Base-by-base conservation (phyloP, 306 rosid species). In the Vigna radiata region DNA sequence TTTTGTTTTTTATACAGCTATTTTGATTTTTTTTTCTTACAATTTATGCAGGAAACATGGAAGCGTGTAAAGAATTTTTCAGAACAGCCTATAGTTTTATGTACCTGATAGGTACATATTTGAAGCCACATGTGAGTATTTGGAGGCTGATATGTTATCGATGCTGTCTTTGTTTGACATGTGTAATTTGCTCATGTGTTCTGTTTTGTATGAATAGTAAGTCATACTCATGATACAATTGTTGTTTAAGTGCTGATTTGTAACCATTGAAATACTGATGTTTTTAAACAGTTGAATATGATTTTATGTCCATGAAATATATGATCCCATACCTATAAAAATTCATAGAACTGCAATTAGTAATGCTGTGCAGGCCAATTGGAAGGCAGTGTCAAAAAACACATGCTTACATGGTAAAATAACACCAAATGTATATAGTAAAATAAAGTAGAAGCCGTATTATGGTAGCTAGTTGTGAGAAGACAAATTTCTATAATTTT, bases 41-140 rank as follows among this genome's bases (percentile, higher is more conserved):
- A 72, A 68, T 78, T 50, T 81, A 23, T 86, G 88, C 90, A 90
- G 97, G 93, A 83, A 85, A 84, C 54, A 56, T 88, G 41, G 97
- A 89, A n/a, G 89, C 85, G 8, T 88, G 93, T 68, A 92, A 95
- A 76, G 86, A 86, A 36, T 88, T 92, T 84, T 89, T 82, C 60
- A 83, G 89, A 52, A 77, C 89, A 7, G 3, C 67, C 62, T 95
- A 95, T 81, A 74, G 87, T 73, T 95, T 90, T 78, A 76, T 90
- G 19, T 95, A 95, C 87, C 54, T 88, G 33, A 72, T 95, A 7
- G 97, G 96, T 85, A 90, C 98, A 77, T 95, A 89, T 82, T 36
- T 89, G 82, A 95, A 95, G 89, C 96, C 98, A 63, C 86, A 95
- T 86, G 97, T 92, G 78, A 90, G 98, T 87, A 59, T 60, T 66